Base-by-base conservation (phyloP, 108 stramenopile species). In the Skeletonema potamos region DNA sequence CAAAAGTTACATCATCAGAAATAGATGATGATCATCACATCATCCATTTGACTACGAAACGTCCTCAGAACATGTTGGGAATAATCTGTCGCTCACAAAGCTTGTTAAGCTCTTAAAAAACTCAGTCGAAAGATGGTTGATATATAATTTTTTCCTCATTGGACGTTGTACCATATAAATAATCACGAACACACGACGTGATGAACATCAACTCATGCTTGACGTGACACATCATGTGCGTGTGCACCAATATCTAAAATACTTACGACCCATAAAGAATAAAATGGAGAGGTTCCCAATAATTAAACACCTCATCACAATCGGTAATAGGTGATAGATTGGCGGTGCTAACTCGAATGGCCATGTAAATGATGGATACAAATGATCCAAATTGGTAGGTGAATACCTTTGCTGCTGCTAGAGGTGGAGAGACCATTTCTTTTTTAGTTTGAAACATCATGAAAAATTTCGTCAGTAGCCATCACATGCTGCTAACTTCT, bases 241-340 rank as follows among this genome's bases (percentile, higher is more conserved):
- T n/a, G n/a, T n/a, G n/a, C n/a, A n/a, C n/a, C n/a, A n/a, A n/a
- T n/a, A n/a, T n/a, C n/a, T n/a, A 3, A 27, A 9, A 26, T 0
- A 78, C 77, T 72, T 84, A 88, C 44, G 56, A 64, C 6, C 92
- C 92, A 75, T 90, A 95, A 1, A 91, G 70, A 5, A 96, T 32
- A 55, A 91, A 96, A 72, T 99, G 98, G 7, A 98, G 76, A 24
- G 96, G 97, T 73, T 99, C 99, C 97, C 98, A 99, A 72, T 99
- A 99, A 81, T 98, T 98, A 82, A 84, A 99, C 7, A 96, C 94
- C 76, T 99, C 99, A 66, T 99, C 99, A 70, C 98, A 99, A 73
- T 99, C 99, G 66, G 84, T 87, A 28, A 98, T 89, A 7, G 93
- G 93, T 61, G 88, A 48, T 1, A 88, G 84, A 67, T 94, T 94